Base-by-base conservation (phyloP, 2,329 filamentous ascomycete genomes). In the Claviceps fusiformis region DNA sequence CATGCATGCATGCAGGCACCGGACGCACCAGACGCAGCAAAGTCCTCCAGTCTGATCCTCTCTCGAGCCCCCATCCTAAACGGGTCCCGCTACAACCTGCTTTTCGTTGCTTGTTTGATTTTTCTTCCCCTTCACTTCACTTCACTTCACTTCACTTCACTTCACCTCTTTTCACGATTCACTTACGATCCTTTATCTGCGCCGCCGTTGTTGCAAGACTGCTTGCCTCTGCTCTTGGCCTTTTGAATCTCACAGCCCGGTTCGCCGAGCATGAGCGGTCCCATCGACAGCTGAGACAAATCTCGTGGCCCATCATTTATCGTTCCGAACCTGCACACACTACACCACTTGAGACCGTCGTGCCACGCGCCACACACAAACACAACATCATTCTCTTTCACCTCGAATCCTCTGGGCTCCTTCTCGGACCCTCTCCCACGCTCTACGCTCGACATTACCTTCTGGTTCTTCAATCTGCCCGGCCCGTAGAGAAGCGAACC, bases 271-370 rank as follows among this genome's bases (percentile, higher is more conserved):
- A 53, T 55, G 47, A 52, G 6, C 33, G 35, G 29, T 54, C 48
- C 43, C 45, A 47, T 35, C 56, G 35, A 49, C 45, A 37, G 53
- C 53, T 57, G 54, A 57, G 53, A 57, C 56, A 54, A 39, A 39
- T 45, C 39, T 51, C 50, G 47, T 37, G 33, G 31, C 45, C 53
- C 39, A 43, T 52, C 54, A 45, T 57, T 50, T 51, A 53, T 54
- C 53, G 41, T 50, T 44, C 49, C 15, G 52, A 41, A 47, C 37
- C 50, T 33, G 43, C 24, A 46, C 43, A 48, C 52, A 41, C 55
- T n/a, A n/a, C 47, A 17, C 15, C 15, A 37, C 7, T 37, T 35
- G 39, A 48, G 35, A 45, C 35, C 39, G 46, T 50, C 47, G 17
- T 45, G 52, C 27, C 41, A 39, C 43, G n/a, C 39, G 43, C 37